phyloP scores from a whole-genome alignment of 805 yeast species.

The Suhomyces vadensis region DNA sequence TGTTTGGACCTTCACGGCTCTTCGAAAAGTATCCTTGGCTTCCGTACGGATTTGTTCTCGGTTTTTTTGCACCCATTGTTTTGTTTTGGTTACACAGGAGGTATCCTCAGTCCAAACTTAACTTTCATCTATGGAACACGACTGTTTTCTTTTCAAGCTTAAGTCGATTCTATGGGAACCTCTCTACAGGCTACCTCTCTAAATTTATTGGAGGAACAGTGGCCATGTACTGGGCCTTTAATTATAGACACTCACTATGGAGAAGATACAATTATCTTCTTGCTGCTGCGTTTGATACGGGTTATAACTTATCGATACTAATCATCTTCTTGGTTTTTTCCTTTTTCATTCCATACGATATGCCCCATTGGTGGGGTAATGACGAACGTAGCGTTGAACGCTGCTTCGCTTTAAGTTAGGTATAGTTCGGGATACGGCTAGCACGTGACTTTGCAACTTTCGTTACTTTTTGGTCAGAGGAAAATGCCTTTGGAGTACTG shows the following conservation, averaged over 20 bases:
- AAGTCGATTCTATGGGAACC: conserved; percentile 50
- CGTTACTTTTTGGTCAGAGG: too few species aligned
- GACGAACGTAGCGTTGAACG: conserved; percentile 44
- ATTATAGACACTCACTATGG: conserved; percentile 41
- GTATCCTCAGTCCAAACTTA: conserved; percentile 23
- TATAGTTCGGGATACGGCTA: too few species aligned
- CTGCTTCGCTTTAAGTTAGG: conserved; percentile 39
- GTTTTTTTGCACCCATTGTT: conserved; percentile 38
- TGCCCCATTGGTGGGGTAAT: conserved; percentile 55
- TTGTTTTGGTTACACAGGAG: conserved; percentile 30
- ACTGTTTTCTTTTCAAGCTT: conserved; percentile 51
- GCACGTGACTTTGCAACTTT: too few species aligned
- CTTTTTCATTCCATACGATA: conserved; percentile 18
- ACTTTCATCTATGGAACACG: conserved; percentile 44
- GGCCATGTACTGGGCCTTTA: conserved; percentile 47
- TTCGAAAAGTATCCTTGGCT: conserved; percentile 44
- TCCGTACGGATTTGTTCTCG: conserved; percentile 47
- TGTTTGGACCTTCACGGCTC: conserved; percentile 48
- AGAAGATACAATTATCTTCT: conserved; percentile 46
- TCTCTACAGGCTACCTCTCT: conserved; percentile 51
- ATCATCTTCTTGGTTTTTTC: conserved; percentile 39
- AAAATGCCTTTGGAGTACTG: too few species aligned
- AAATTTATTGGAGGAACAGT: conserved; percentile 49
- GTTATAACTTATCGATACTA: conserved; percentile 45
- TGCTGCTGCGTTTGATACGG: conserved; percentile 55